Base-by-base conservation (phyloP, 2,329 filamentous ascomycete species). In the Alternaria sp. region DNA sequence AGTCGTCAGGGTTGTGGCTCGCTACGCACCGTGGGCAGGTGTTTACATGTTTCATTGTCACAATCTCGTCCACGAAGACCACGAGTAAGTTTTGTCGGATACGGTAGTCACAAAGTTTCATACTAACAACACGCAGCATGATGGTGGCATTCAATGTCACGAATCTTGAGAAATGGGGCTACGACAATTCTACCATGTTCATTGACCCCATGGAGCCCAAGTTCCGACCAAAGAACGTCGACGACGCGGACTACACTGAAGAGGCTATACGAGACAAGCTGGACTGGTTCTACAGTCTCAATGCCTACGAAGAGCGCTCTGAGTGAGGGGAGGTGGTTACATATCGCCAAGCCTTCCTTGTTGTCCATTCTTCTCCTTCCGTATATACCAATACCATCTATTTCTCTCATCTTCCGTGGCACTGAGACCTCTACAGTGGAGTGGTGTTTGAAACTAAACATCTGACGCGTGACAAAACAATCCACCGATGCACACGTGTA, bases 11-110 rank as follows among this genome's bases (percentile, higher is more conserved):
- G 76, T 78, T 12, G 60, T 75, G 21, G 74, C 75, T 46, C 70
- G 71, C 12, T 79, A 74, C 46, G 72, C 74, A 6, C 76, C 77
- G 10, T 78, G 75, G 75, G 82, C 85, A 57, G 87, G 87, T 9
- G 76, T 84, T 7, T 85, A 84, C 56, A 82, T 83, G 80, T 83
- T 84, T 66, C 82, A 81, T 53, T 81, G 80, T 70, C 82, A 84
- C 70, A 83, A 84, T 55, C 70, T 84, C n/a, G 71, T 83, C 45
- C 82, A 84, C 65, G 82, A 84, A 71, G 82, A 83, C 63, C 67
- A 82, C 60, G 76, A 79, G 71, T 76, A 65, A 65, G 73, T 64
- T 15, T 44, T 33, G 20, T 41, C 20, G 30, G 15, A 15, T 7
- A 11, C 15, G 12, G 3, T 30, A 6, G 30, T 15, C 12, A 14